Evolutionary conservation across 352 stramenopile genomes (phyloP).

Genomic region (Globisporangium takayamanum): DNA sequence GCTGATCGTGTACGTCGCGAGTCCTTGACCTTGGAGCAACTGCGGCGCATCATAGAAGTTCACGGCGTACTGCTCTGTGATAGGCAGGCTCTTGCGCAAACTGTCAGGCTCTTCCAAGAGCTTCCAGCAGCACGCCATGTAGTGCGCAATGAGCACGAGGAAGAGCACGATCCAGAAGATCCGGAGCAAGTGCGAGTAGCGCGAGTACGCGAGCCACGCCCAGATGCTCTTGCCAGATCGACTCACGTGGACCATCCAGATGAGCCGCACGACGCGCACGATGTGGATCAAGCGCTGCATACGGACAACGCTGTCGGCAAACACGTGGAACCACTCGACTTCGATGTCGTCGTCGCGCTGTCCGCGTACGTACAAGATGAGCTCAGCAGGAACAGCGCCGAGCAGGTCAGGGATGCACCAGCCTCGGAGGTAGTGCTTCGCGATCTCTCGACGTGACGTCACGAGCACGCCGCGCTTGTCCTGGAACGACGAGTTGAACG

Average conservation of each 20-base stretch:
- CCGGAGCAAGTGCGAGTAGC: constrained; percentile 9
- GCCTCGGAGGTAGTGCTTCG: constrained; percentile 2
- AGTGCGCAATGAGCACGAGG: constrained; percentile 7
- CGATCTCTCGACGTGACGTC: constrained; percentile 3
- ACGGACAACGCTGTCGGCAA: too few relatives aligned
- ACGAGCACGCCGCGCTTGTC: constrained; percentile 1
- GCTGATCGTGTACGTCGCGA: constrained; percentile 6
- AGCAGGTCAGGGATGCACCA: constrained; percentile 8
- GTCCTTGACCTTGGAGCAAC: constrained; percentile 50
- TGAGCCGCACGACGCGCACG: neutral
- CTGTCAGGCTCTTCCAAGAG: neutral
- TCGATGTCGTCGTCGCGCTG: too few relatives aligned
- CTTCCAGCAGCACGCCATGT: constrained; percentile 9
- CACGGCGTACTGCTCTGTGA: constrained; percentile 18
- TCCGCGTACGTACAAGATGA: neutral
- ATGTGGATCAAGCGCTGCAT: neutral
- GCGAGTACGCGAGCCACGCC: constrained; percentile 8
- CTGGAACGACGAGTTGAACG: constrained; percentile 12
- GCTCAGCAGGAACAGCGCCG: neutral
- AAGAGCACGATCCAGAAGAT: constrained; percentile 7
- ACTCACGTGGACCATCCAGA: too few relatives aligned
- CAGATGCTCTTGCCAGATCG: constrained; percentile 1
- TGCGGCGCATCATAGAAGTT: constrained; percentile 44
- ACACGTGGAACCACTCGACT: too few relatives aligned
- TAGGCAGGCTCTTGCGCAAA: too few relatives aligned